Evolutionary conservation across 306 rosid species (phyloP).

Genomic region (Medicago truncatula): DNA sequence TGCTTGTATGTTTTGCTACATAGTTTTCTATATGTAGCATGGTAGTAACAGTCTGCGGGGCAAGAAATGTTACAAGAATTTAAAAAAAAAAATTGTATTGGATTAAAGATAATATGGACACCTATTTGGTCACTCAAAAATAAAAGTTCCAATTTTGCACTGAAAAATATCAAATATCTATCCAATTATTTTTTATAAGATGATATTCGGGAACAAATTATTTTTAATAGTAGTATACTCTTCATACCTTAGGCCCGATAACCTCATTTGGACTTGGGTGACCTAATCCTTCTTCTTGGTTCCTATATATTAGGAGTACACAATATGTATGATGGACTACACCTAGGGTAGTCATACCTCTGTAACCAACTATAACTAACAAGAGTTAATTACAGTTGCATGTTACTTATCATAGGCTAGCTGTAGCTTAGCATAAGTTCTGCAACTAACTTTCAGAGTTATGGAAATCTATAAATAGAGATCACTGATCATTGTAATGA

Average conservation of each 20-base stretch:
- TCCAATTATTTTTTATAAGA: background rate
- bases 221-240: background rate
- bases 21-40: slow-evolving; percentile 6
- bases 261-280: background rate
- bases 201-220: background rate
- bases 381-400: no score
- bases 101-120: no score
- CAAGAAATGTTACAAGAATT: background rate
- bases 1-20: slow-evolving; percentile 31
- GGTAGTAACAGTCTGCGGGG: background rate
- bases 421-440: no score
- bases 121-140: background rate
- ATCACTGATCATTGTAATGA: no score
- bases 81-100: background rate
- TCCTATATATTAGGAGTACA: background rate
- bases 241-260: background rate
- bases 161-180: background rate
- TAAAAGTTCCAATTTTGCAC: background rate
- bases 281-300: background rate
- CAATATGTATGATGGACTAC: no score
- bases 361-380: no score
- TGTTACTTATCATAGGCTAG: no score
- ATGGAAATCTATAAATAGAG: no score
- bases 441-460: no score
- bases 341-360: no score